Evolutionary conservation across 148 eudicot species (phyloP).

Genomic region (Arctostaphylos glauca): DNA sequence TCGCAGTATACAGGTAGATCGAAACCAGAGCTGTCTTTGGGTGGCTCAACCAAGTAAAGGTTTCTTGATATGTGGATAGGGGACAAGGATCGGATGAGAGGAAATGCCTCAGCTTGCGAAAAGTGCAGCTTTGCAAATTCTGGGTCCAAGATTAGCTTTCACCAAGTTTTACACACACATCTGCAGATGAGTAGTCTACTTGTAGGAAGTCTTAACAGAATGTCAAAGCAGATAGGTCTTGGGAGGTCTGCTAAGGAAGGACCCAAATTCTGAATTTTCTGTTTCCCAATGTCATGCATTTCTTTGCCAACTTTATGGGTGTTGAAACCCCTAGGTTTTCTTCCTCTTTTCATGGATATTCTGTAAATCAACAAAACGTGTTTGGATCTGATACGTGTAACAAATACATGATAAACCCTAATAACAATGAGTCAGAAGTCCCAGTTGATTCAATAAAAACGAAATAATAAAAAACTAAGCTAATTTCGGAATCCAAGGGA

Average conservation of each 20-base stretch:
- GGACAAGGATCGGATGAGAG: not conserved
- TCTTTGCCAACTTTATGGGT: not conserved
- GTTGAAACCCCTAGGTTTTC: slow-evolving; percentile 1
- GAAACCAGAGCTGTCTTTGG: not conserved
- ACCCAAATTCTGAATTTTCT: not conserved
- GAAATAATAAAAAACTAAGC: no score
- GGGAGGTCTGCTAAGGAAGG: slow-evolving; percentile 5
- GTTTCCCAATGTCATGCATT: not conserved
- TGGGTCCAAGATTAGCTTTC: not conserved
- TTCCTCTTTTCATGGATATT: not conserved
- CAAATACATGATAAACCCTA: not conserved
- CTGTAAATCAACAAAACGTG: not conserved
- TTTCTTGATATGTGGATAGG: slow-evolving; percentile 13
- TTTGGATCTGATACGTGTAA: not conserved
- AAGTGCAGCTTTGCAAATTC: slow-evolving; percentile 16
- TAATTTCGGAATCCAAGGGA: no score
- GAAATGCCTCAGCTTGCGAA: not conserved
- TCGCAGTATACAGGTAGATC: not conserved
- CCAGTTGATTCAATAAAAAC: no score
- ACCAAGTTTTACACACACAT: slow-evolving; percentile 15
- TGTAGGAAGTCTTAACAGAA: not conserved
- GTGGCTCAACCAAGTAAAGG: slow-evolving; percentile 18
- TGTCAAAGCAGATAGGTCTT: not conserved
- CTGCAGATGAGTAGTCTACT: not conserved
- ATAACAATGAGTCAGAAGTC: no score